These are phyloP conservation scores for Abrus precatorius DNA, from an alignment of 306 rosid species.

Conservation along the genomic window DNA sequence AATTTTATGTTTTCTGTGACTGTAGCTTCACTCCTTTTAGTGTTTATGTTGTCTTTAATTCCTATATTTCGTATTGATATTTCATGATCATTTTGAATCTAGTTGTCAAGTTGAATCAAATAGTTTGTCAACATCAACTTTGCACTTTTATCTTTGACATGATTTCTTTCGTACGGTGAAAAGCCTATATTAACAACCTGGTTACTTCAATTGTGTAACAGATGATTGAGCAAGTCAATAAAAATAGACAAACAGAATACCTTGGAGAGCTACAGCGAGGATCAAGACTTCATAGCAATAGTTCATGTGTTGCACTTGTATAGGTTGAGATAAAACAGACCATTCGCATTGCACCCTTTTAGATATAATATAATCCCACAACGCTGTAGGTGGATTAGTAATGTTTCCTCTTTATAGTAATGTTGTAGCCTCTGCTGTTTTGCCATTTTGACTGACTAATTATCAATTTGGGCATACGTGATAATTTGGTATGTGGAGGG, in stretches of 20 bases:
- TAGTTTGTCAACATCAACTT: not conserved
- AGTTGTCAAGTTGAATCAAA: slow-evolving; percentile 11
- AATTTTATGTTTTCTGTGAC: not conserved
- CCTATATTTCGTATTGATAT: not conserved
- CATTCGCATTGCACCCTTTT: slow-evolving; percentile 20
- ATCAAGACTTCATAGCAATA: not conserved
- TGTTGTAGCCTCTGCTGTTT: not conserved
- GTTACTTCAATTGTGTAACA: slow-evolving; percentile 44
- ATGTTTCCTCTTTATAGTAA: not conserved
- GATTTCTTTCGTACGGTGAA: slow-evolving; percentile 5
- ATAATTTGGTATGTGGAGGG: not conserved
- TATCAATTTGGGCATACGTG: not conserved
- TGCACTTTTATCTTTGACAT: slow-evolving; percentile 2
- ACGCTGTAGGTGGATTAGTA: not conserved
- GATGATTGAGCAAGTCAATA: slow-evolving; percentile 90
- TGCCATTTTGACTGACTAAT: not conserved
- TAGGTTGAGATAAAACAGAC: slow-evolving; percentile 24
- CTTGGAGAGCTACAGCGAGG: slow-evolving; percentile 66
- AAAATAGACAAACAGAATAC: slow-evolving; percentile 80
- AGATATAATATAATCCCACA: not conserved
- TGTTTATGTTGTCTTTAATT: not conserved
- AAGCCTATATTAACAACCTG: slow-evolving; percentile 2
- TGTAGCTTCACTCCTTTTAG: not conserved
- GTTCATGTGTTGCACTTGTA: slow-evolving; percentile 4
- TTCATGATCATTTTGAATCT: slow-evolving; percentile 13